phyloP scores from a whole-genome alignment of 768 basidiomycete genomes.

The Pulveroboletus sp. region DNA sequence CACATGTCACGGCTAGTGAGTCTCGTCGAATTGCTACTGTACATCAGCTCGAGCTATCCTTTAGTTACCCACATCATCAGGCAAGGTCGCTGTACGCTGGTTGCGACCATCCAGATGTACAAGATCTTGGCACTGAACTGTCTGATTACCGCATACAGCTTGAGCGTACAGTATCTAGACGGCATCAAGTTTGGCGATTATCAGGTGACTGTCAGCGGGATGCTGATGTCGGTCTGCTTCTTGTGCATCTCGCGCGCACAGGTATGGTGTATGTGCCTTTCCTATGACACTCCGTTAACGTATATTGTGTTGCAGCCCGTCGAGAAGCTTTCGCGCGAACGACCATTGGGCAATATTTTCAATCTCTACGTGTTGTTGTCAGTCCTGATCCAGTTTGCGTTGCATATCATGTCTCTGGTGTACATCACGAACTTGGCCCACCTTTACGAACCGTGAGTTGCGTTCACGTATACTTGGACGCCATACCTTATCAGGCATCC shows the following conservation, averaged over 20 bases:
- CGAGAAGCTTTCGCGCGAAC: conserved; percentile 88
- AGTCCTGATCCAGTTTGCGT: conserved; percentile 86
- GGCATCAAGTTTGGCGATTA: conserved; percentile 99
- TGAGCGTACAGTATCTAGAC: conserved; percentile 95
- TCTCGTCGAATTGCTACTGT: conserved; percentile 7
- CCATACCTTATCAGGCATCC: background rate
- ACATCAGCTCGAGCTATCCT: background rate
- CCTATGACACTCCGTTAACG: background rate
- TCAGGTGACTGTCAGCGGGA: conserved; percentile 91
- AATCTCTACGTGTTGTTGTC: conserved; percentile 93
- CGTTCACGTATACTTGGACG: background rate
- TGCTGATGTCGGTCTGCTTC: conserved; percentile 97
- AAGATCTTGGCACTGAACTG: conserved; percentile 98
- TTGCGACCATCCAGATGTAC: conserved; percentile 99
- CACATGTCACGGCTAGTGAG: conserved; percentile 95
- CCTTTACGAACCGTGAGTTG: conserved; percentile 64
- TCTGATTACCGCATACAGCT: conserved; percentile 96
- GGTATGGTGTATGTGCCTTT: conserved; percentile 44
- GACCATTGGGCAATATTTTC: conserved; percentile 94
- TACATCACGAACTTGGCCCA: conserved; percentile 91
- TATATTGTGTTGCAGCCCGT: conserved; percentile 70
- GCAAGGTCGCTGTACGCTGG: conserved; percentile 96
- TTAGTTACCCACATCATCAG: conserved; percentile 95
- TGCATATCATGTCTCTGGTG: conserved; percentile 85
- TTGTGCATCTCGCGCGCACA: conserved; percentile 96